Conservation (phyloP, 495 filamentous ascomycete species). For the Penicillium flavigenum region DNA sequence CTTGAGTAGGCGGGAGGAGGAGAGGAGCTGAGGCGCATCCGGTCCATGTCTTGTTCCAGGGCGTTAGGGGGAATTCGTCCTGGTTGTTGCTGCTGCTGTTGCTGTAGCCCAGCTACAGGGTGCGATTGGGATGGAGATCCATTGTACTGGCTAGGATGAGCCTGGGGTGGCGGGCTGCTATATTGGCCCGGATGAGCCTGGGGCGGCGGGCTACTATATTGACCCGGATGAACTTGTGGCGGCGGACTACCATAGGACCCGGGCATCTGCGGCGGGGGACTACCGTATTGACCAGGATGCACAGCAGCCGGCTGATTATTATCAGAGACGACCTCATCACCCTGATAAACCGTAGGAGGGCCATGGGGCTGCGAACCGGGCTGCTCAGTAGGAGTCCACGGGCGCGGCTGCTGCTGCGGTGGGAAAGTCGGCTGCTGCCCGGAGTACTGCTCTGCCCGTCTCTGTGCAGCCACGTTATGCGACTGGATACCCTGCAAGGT, state of each 20-base stretch:
- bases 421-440: conserved; percentile 47
- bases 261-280: conserved; percentile 12
- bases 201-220: conserved; percentile 10
- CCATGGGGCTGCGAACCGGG: conserved; percentile 88
- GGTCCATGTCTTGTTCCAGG: conserved; percentile 82
- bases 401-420: conserved; percentile 57
- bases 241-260: conserved; percentile 5
- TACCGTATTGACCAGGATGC: conserved; percentile 4
- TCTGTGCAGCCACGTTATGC: conserved; percentile 78
- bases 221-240: conserved; percentile 16
- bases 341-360: conserved; percentile 91
- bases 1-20: conserved; percentile 93
- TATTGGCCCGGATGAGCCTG: conserved; percentile 17
- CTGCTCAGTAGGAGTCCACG: conserved; percentile 94
- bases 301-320: conserved; percentile 23
- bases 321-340: conserved; percentile 57
- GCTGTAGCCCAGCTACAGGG: conserved; percentile 11
- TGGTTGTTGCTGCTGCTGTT: conserved; percentile 20
- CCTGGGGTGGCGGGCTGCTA: conserved; percentile 14
- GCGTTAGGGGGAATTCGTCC: conserved; percentile 52
- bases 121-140: conserved; percentile 6
- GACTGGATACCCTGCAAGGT: conserved; percentile 77
- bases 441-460: conserved; percentile 72
- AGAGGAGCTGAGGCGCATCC: conserved; percentile 78
- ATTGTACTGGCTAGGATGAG: conserved; percentile 15